phyloP scores from a whole-genome alignment of 192 early-diverging fungal species.

The Mortierella claussenii region DNA sequence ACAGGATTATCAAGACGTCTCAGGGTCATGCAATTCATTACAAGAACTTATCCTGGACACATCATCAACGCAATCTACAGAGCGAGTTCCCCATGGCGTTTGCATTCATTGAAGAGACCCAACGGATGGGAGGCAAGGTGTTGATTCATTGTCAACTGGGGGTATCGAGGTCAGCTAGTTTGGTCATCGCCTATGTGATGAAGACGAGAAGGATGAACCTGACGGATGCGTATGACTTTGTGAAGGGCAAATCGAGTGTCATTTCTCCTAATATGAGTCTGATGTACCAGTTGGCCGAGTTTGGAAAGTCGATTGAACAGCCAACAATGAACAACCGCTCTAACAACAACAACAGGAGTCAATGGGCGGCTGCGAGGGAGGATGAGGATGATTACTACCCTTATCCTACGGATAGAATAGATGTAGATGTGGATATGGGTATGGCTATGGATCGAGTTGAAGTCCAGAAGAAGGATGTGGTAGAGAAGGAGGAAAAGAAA shows the following conservation, averaged over 20 bases:
- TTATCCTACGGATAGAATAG: constrained; percentile 30
- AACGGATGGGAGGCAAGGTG: constrained; percentile 62
- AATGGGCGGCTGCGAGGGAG: constrained; percentile 6
- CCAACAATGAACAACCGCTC: not conserved
- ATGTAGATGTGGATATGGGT: constrained; percentile 12
- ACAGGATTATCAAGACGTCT: constrained; percentile 1
- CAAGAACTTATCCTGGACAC: constrained; percentile 78
- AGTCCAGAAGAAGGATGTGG: too few relatives aligned
- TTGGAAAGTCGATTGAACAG: constrained; percentile 61
- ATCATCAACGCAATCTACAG: constrained; percentile 74
- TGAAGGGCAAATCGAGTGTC: constrained; percentile 70
- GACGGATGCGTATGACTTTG: constrained; percentile 78
- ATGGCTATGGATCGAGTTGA: too few relatives aligned
- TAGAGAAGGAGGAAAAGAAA: too few relatives aligned
- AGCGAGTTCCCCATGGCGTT: constrained; percentile 70
- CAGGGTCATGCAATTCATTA: constrained; percentile 55
- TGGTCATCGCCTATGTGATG: constrained; percentile 94
- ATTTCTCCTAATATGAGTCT: constrained; percentile 89
- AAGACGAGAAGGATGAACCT: constrained; percentile 65
- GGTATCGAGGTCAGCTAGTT: constrained; percentile 85
- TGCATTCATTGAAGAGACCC: constrained; percentile 72
- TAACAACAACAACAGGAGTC: not conserved
- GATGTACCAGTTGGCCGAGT: constrained; percentile 81
- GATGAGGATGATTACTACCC: constrained; percentile 39
- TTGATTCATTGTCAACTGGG: constrained; percentile 92